Evolutionary conservation across 129 eudicot species (phyloP).

Genomic region (Silybum marianum): DNA sequence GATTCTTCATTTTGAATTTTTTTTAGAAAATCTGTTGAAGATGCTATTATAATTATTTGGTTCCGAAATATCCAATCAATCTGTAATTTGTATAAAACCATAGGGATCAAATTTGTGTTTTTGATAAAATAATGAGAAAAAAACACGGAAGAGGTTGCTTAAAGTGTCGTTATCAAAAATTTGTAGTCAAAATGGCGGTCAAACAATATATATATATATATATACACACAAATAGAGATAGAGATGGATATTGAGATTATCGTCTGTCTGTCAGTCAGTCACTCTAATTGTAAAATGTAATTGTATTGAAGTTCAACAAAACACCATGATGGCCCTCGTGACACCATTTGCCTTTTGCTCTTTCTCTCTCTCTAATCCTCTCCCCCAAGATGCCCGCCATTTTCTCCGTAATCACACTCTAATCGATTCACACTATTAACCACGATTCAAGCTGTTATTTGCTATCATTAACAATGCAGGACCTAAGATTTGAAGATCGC

Average conservation of each 20-base stretch:
- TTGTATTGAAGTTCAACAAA: slow-evolving; percentile 13
- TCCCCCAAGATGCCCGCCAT: slow-evolving; percentile 40
- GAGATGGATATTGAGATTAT: neutral
- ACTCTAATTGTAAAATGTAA: slow-evolving; percentile 12
- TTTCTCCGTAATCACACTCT: slow-evolving; percentile 35
- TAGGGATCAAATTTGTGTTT: neutral
- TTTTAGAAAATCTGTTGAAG: too few relatives aligned
- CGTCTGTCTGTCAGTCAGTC: slow-evolving; percentile 18
- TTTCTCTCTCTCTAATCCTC: slow-evolving; percentile 7
- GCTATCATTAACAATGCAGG: slow-evolving; percentile 51
- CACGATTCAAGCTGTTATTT: slow-evolving; percentile 7
- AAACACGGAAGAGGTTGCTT: neutral
- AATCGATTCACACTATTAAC: slow-evolving; percentile 3
- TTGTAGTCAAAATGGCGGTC: slow-evolving; percentile 9
- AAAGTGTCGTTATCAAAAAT: slow-evolving; percentile 18
- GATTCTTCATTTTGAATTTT: too few relatives aligned
- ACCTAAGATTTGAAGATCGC: slow-evolving; percentile 44
- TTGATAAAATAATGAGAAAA: neutral
- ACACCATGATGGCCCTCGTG: slow-evolving; percentile 37
- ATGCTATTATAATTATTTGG: too few relatives aligned
- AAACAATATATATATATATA: neutral
- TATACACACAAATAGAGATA: neutral
- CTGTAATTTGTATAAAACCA: too few relatives aligned
- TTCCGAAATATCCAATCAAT: too few relatives aligned
- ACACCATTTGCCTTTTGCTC: slow-evolving; percentile 13